Conservation (phyloP, 108 stramenopile genomes). For the Aurantiochytrium sp. region DNA sequence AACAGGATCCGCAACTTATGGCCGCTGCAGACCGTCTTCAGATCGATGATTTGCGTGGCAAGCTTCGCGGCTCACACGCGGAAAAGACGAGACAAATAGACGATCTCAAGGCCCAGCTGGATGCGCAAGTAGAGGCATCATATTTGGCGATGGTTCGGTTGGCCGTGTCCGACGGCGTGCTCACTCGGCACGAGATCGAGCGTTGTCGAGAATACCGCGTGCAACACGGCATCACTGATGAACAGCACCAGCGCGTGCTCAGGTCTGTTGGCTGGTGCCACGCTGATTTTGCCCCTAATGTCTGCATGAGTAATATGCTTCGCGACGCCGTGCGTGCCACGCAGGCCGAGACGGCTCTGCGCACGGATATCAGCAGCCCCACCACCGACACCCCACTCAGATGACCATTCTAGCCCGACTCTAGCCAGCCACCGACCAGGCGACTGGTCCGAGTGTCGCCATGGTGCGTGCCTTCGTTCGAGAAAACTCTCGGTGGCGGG, state of each 20-base stretch:
- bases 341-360: too few relatives aligned
- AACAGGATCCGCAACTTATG: not conserved
- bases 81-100: not conserved
- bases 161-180: not conserved
- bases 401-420: too few relatives aligned
- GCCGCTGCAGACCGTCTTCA: not conserved
- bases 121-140: not conserved
- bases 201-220: not conserved
- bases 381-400: too few relatives aligned
- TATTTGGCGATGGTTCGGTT: not conserved
- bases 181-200: not conserved
- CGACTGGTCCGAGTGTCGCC: too few relatives aligned
- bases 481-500: too few relatives aligned
- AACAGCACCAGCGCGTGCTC: not conserved
- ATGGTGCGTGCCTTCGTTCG: too few relatives aligned
- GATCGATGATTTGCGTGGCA: not conserved
- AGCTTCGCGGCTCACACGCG: not conserved
- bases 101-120: not conserved
- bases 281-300: not conserved
- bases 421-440: too few relatives aligned
- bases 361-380: too few relatives aligned
- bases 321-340: too few relatives aligned
- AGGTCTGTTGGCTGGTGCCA: not conserved
- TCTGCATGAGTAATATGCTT: too few relatives aligned
- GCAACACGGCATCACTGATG: not conserved